Evolutionary conservation across 2,329 filamentous ascomycete species (phyloP), one percentile per base, ranked within the genome.

Genomic region (Metarhizium anisopliae): DNA sequence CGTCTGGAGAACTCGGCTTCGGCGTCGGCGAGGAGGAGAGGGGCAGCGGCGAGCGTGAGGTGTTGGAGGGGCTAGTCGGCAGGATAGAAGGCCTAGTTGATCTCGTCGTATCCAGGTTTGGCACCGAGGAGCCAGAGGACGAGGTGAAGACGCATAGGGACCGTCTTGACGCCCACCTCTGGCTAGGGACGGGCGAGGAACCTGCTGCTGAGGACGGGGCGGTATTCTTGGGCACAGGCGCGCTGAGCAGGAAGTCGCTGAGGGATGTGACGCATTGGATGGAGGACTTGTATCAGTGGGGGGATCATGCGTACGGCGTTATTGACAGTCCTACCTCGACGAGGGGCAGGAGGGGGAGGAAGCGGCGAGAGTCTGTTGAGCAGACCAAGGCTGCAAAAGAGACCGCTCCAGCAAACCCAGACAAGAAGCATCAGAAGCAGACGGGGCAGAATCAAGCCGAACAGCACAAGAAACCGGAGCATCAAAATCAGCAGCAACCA

Each of bases 11-110:
- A 72, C 81, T 97, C 30, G 94, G 94, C 16, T 83, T 96, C 50
- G 94, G 94, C 0, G 94, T 97, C 1, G 94, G 94, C 18, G 94
- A 97, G 68, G 94, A 97, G 73, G 90, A 96, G 55, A 87, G 91
- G 68, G 93, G 93, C 4, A 96, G 93, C 67, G 91, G 91, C 36
- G 93, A 97, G 73, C 80, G 93, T 63, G 93, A 95, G 63, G 93
- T 97, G 0, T 76, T 99, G 1, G 93, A 97, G 69, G 90, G 90
- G n/a, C 83, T 96, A 59, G 84, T 90, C 1, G 80, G 79, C 10
- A 79, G 89, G 55, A 89, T 90, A 29, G 86, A 94, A 53, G 94
- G 94, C 1, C 77, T 99, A 43, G 81, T 95, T 6, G 94, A 99
- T 70, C 70, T 97, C 51, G 77, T 96, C 47, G 91, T 96, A 3